Evolutionary conservation across 2,329 filamentous ascomycete genomes (phyloP).

Genomic region (Pleurostoma richardsiae): DNA sequence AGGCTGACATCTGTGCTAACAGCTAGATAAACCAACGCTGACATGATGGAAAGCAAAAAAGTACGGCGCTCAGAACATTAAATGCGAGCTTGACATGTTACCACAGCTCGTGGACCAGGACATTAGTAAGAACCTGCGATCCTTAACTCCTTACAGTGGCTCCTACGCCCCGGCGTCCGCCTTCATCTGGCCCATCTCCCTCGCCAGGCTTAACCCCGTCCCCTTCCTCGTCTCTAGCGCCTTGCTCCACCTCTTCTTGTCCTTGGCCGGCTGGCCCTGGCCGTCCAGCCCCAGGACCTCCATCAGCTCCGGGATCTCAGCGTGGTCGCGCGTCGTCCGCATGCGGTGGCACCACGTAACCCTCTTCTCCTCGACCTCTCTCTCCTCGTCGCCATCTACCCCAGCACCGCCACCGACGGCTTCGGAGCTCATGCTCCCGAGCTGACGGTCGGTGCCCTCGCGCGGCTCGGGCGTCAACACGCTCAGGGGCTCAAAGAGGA

Average conservation of each 20-base stretch:
- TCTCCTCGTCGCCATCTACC: conserved; percentile 15
- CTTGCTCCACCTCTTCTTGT: conserved; percentile 39
- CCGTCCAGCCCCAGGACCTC: conserved; percentile 54
- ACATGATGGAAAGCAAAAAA: no score
- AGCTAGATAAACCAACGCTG: no score
- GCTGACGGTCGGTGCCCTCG: conserved; percentile 22
- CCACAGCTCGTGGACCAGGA: no score
- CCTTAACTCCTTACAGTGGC: no score
- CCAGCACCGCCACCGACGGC: neutral
- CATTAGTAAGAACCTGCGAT: no score
- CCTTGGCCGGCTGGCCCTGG: conserved; percentile 28
- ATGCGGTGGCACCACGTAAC: conserved; percentile 81
- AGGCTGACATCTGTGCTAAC: no score
- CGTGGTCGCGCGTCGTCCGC: conserved; percentile 72
- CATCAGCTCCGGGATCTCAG: conserved; percentile 63
- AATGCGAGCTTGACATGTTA: no score
- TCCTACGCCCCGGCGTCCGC: neutral
- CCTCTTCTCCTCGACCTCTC: conserved; percentile 45
- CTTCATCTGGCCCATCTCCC: conserved; percentile 13
- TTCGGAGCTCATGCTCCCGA: conserved; percentile 2
- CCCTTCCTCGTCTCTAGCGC: conserved; percentile 46
- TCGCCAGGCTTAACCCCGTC: conserved; percentile 45
- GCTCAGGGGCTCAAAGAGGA: conserved; percentile 61
- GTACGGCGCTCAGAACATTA: no score
- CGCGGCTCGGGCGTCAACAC: conserved; percentile 35